Evolutionary conservation across 2,329 filamentous ascomycete genomes (phyloP).

Genomic region (Aspergillus fumigatiaffinis): DNA sequence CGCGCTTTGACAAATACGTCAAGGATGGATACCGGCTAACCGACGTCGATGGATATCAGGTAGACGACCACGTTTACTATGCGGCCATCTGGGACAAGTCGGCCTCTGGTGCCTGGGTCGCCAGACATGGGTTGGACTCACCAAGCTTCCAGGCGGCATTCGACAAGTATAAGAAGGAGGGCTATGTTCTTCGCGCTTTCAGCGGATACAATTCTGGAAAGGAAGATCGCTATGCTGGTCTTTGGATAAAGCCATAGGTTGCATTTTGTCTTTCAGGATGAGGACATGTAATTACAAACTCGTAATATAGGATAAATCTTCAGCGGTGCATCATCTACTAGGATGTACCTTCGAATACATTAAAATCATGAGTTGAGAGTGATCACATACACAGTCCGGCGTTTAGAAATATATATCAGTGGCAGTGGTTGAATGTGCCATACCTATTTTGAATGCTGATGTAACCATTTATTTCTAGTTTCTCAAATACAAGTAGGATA

Average conservation of each 20-base stretch:
- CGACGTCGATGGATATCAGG: conserved; percentile 6
- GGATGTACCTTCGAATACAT: too few relatives aligned
- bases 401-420: neutral
- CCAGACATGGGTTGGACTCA: conserved; percentile 8
- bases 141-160: conserved; percentile 7
- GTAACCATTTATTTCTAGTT: neutral
- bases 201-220: conserved; percentile 9
- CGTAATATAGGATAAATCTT: neutral
- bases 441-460: neutral
- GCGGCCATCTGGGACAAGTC: conserved; percentile 11
- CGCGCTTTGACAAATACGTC: conserved; percentile 6
- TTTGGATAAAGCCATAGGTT: conserved; percentile 9
- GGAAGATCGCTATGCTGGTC: conserved; percentile 8
- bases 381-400: too few relatives aligned
- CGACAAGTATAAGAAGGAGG: conserved; percentile 7
- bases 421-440: too few relatives aligned
- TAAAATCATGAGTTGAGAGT: neutral
- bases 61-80: conserved; percentile 6
- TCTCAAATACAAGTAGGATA: neutral
- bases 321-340: neutral
- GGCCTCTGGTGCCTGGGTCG: conserved; percentile 10
- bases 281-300: too few relatives aligned
- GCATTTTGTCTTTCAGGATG: neutral
- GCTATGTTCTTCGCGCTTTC: conserved; percentile 10
- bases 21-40: conserved; percentile 8